A percentile compares a stretch with the other conserved stretches of the same genome.
These are phyloP conservation scores for Colletotrichum neosansevieriae DNA, from an alignment of 2,329 filamentous ascomycete species.

Conservation along the genomic window DNA sequence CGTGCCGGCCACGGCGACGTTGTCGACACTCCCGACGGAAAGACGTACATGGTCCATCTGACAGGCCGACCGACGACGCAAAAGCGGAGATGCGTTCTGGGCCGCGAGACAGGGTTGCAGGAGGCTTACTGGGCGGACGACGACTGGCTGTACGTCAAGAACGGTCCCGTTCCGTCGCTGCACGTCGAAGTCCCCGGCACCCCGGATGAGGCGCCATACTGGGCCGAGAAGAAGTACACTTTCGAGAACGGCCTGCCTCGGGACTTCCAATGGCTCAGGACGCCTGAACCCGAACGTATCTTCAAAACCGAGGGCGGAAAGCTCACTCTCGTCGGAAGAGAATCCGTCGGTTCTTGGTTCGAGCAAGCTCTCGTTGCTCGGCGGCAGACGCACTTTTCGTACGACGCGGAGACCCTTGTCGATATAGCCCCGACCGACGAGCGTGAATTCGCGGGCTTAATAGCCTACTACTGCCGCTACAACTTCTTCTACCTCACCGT, in stretches of 20 bases:
- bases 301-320: constrained; percentile 55
- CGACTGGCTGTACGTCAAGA: constrained; percentile 73
- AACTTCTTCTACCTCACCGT: constrained; percentile 75
- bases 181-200: constrained; percentile 62
- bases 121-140: constrained; percentile 71
- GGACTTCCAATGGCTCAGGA: constrained; percentile 70
- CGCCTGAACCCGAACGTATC: constrained; percentile 66
- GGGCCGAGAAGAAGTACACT: constrained; percentile 61
- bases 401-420: constrained; percentile 68
- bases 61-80: constrained; percentile 64
- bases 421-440: constrained; percentile 68
- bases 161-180: constrained; percentile 67
- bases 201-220: constrained; percentile 62
- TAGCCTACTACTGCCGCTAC: constrained; percentile 72
- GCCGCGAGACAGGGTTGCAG: constrained; percentile 69
- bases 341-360: constrained; percentile 69
- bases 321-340: constrained; percentile 63
- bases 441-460: constrained; percentile 70
- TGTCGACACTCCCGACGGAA: constrained; percentile 65
- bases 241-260: constrained; percentile 60
- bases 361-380: constrained; percentile 68
- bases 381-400: constrained; percentile 70
- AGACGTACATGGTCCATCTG: constrained; percentile 66
- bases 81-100: constrained; percentile 64
- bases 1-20: constrained; percentile 66